Evolutionary conservation across 805 yeast species (phyloP).

Genomic region (Schwanniomyces occidentalis): DNA sequence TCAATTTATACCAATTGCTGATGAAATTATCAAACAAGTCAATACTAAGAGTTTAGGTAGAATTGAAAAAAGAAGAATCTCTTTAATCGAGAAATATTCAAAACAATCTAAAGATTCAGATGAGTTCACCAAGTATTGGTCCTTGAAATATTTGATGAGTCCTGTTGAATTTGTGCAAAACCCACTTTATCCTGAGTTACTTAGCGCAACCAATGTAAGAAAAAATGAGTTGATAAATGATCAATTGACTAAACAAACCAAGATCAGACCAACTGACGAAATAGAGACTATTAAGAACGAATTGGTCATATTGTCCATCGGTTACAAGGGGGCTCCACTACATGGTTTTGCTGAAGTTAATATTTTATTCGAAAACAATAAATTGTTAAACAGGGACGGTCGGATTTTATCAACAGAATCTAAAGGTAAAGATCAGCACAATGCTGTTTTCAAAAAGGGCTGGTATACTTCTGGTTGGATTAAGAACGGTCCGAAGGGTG

Average conservation of each 20-base stretch:
- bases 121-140: constrained; percentile 48
- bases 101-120: constrained; percentile 4
- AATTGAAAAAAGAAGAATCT: constrained; percentile 62
- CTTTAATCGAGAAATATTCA: constrained; percentile 57
- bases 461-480: constrained; percentile 92
- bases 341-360: constrained; percentile 51
- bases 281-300: constrained; percentile 48
- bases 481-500: constrained; percentile 82
- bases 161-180: constrained; percentile 57
- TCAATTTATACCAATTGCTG: constrained; percentile 38
- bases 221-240: constrained; percentile 46
- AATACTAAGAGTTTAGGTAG: constrained; percentile 40
- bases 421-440: constrained; percentile 15
- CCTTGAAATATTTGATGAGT: constrained; percentile 63
- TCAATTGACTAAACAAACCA: constrained; percentile 30
- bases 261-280: constrained; percentile 37
- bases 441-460: constrained; percentile 37
- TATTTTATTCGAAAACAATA: constrained; percentile 29
- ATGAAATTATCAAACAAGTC: constrained; percentile 27
- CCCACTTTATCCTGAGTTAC: constrained; percentile 32
- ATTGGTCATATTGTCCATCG: constrained; percentile 76
- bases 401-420: constrained; percentile 23
- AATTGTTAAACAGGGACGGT: constrained; percentile 35
- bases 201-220: constrained; percentile 50
- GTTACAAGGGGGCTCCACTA: constrained; percentile 72